Base-by-base conservation (phyloP, 2,329 filamentous ascomycete genomes). In the Fusarium heterosporum region DNA sequence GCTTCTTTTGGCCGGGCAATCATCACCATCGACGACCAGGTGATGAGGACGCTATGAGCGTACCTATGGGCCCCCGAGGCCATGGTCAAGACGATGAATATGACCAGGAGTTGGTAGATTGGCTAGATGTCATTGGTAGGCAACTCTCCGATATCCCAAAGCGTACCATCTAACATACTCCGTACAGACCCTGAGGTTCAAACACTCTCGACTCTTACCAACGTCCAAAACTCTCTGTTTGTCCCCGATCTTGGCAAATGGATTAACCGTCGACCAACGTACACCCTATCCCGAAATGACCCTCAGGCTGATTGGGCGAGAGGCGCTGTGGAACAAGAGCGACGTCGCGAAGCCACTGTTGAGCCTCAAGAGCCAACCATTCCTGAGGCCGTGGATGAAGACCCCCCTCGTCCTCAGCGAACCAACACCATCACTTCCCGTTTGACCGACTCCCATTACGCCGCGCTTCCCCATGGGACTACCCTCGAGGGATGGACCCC, bases 221-320 rank as follows among this genome's bases (percentile, higher is more conserved):
- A 97, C 72, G 89, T 97, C 19, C 93, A 96, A 73, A 97, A 97
- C 75, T 96, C 93, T 0, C 86, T 97, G 11, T 96, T 96, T 77
- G 82, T 96, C 3, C 93, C 93, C 0, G 90, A 93, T 67, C 82
- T 96, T n/a, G 93, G 93, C 39, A 82, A 84, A 59, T 88, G 88
- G 70, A 71, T 96, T 48, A 96, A 96, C 73, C 86, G 93, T 47
- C 84, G 89, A 61, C 92, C 93, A 2, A 93, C 92, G 1, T 97
- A 96, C 75, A 87, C 87, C 40, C 82, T 96, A 9, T 89, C 89
- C 8, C 84, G 85, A 22, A 79, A 80, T 42, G 69, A 75, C 6
- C 53, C 71, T 28, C 60, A 75, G 30, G 69, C 63, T 14, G 58
- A 67, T 10, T 71, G 69, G 71, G 72, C 72, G 7, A 53, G 69